phyloP scores from a whole-genome alignment of 352 stramenopile species.

The Halophytophthora polymorphica region DNA sequence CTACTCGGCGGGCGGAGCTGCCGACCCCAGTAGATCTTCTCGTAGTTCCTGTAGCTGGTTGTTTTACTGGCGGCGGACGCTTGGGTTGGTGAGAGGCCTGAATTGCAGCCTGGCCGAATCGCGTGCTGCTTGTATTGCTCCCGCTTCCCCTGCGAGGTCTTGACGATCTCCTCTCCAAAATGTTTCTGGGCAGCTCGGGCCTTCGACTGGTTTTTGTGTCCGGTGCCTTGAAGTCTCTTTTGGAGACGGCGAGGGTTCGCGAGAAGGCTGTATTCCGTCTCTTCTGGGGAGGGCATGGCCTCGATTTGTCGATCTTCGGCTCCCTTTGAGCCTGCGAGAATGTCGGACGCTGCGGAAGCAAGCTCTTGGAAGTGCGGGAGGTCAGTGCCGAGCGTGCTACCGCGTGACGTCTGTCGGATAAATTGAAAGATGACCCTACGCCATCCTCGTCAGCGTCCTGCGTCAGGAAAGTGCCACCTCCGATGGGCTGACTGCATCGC shows the following conservation, averaged over 20 bases:
- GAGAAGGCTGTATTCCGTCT: neutral
- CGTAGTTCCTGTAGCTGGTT: neutral
- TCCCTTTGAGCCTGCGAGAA: conserved; percentile 6
- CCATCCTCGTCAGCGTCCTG: conserved; percentile 42
- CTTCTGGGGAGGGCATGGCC: conserved; percentile 7
- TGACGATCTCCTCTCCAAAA: conserved; percentile 1
- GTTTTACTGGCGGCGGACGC: conserved; percentile 12
- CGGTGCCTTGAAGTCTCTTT: conserved; percentile 1
- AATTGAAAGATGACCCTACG: conserved; percentile 15
- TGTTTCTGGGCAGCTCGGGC: neutral
- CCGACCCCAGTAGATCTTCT: neutral
- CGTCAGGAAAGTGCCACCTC: conserved; percentile 38
- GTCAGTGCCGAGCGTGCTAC: conserved; percentile 9
- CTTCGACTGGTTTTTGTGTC: conserved; percentile 1
- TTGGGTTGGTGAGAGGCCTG: conserved; percentile 9
- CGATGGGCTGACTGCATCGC: conserved; percentile 9
- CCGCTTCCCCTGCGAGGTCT: neutral
- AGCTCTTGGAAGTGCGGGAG: conserved; percentile 12
- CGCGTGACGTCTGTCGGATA: conserved; percentile 15
- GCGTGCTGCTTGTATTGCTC: neutral
- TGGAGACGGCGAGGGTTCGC: neutral
- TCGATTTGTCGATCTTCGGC: conserved; percentile 1
- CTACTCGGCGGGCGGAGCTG: conserved; percentile 2
- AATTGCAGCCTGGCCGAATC: neutral
- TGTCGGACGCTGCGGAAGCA: neutral